These are phyloP conservation scores for Metarhizium anisopliae DNA, from an alignment of 2,329 filamentous ascomycete genomes.

Conservation along the genomic window DNA sequence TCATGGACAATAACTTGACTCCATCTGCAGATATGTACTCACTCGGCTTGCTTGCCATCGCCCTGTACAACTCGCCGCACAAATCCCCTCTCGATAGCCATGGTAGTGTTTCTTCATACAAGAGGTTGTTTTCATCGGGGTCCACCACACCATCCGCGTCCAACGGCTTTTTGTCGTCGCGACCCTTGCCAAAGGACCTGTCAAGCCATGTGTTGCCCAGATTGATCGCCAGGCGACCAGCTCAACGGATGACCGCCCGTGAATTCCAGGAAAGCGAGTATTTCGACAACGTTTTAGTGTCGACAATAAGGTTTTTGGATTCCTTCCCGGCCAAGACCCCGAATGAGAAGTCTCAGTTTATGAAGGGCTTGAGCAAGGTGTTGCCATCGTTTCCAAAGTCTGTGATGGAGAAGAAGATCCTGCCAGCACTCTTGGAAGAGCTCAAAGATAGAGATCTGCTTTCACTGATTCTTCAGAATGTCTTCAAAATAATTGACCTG, in stretches of 20 bases:
- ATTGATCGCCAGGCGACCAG: conserved; percentile 78
- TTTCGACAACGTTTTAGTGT: conserved; percentile 94
- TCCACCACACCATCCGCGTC: conserved; percentile 67
- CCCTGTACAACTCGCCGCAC: conserved; percentile 93
- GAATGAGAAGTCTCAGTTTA: conserved; percentile 83
- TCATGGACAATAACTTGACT: conserved; percentile 82
- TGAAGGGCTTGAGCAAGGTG: conserved; percentile 80
- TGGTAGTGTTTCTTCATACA: conserved; percentile 75
- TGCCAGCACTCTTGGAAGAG: conserved; percentile 84
- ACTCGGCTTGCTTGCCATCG: conserved; percentile 76
- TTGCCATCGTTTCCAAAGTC: conserved; percentile 87
- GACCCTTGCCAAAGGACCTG: conserved; percentile 72
- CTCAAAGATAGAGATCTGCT: conserved; percentile 86
- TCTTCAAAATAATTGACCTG: conserved; percentile 80
- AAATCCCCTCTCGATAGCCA: conserved; percentile 76
- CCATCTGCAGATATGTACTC: conserved; percentile 88
- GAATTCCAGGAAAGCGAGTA: conserved; percentile 95
- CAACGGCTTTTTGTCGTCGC: conserved; percentile 79
- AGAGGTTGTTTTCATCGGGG: conserved; percentile 69
- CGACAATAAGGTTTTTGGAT: conserved; percentile 91
- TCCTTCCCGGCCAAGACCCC: conserved; percentile 84
- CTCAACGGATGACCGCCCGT: conserved; percentile 75
- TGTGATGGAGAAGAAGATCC: conserved; percentile 88
- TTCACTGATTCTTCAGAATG: conserved; percentile 77
- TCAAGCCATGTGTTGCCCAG: conserved; percentile 67